Evolutionary conservation across 139 green algal species (phyloP).

Genomic region (Micractinium sp.): DNA sequence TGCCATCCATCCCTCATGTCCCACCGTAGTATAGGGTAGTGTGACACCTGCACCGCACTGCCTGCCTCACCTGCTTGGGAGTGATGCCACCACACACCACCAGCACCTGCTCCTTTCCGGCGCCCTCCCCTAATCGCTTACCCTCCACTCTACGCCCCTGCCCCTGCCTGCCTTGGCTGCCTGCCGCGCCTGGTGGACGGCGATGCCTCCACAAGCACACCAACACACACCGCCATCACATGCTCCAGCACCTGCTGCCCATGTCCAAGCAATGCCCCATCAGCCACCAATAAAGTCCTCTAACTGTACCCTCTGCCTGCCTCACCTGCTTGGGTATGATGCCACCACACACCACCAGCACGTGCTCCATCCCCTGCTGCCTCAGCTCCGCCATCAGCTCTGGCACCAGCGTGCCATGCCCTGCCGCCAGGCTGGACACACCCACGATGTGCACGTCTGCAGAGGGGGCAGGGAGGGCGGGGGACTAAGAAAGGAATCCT

Average conservation of each 20-base stretch:
- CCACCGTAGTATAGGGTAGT: too few species aligned
- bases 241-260: background rate
- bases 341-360: slow-evolving; percentile 70
- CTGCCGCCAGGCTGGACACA: slow-evolving; percentile 62
- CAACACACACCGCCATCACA: background rate
- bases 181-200: background rate
- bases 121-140: too few species aligned
- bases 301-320: too few species aligned
- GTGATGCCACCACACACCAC: too few species aligned
- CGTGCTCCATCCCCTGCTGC: slow-evolving; percentile 46
- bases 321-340: slow-evolving; percentile 71
- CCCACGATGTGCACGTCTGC: slow-evolving; percentile 75
- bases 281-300: too few species aligned
- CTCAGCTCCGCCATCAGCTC: slow-evolving; percentile 60
- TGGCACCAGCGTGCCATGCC: slow-evolving; percentile 65
- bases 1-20: too few species aligned
- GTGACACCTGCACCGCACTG: background rate
- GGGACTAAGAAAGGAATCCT: background rate
- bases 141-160: too few species aligned
- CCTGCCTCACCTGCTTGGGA: slow-evolving; percentile 19
- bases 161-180: too few species aligned
- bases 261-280: background rate
- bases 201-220: too few species aligned
- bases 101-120: background rate
- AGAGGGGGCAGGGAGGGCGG: background rate